These are phyloP conservation scores for Hypholoma sublateritium DNA, from an alignment of 768 basidiomycete genomes.

Conservation along the genomic window DNA sequence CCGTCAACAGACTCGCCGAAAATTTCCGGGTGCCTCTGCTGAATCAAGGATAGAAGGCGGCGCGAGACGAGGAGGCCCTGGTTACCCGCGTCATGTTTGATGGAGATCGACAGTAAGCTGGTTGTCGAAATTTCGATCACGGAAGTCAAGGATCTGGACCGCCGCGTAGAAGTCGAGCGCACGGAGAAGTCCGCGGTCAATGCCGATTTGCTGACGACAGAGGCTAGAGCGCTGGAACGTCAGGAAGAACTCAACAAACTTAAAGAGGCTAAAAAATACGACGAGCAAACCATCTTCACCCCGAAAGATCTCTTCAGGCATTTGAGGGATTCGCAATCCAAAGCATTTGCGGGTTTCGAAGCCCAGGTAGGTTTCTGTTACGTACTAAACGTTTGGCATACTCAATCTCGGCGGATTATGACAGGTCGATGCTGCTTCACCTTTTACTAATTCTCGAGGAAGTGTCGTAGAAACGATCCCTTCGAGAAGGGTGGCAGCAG, in stretches of 20 bases:
- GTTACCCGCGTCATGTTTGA: slow-evolving; percentile 23
- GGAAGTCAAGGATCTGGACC: slow-evolving; percentile 24
- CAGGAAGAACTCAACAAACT: slow-evolving; percentile 34
- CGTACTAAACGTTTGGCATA: too few species aligned
- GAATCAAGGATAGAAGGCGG: slow-evolving; percentile 52
- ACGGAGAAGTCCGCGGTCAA: slow-evolving; percentile 13
- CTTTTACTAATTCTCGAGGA: too few species aligned
- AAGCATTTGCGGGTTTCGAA: too few species aligned
- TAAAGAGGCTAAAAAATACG: slow-evolving; percentile 28
- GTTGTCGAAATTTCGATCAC: slow-evolving; percentile 32
- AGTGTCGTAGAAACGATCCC: slow-evolving; percentile 34
- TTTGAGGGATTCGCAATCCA: slow-evolving; percentile 30
- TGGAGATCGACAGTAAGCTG: slow-evolving; percentile 25
- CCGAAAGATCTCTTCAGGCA: slow-evolving; percentile 30
- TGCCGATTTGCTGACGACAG: slow-evolving; percentile 17
- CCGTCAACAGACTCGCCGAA: slow-evolving; percentile 43
- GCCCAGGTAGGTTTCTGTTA: too few species aligned
- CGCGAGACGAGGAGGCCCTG: slow-evolving; percentile 24
- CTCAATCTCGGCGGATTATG: too few species aligned
- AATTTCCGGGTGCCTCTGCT: slow-evolving; percentile 62
- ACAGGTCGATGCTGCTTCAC: too few species aligned
- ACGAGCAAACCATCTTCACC: slow-evolving; percentile 33
- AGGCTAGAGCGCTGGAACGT: slow-evolving; percentile 20
- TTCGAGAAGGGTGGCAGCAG: slow-evolving; percentile 33
- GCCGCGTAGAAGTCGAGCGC: neutral